A percentile compares a stretch with the other conserved stretches of the same genome.
These are phyloP conservation scores for Colletotrichum karsti DNA, from an alignment of 2,329 filamentous ascomycete genomes.

Conservation along the genomic window DNA sequence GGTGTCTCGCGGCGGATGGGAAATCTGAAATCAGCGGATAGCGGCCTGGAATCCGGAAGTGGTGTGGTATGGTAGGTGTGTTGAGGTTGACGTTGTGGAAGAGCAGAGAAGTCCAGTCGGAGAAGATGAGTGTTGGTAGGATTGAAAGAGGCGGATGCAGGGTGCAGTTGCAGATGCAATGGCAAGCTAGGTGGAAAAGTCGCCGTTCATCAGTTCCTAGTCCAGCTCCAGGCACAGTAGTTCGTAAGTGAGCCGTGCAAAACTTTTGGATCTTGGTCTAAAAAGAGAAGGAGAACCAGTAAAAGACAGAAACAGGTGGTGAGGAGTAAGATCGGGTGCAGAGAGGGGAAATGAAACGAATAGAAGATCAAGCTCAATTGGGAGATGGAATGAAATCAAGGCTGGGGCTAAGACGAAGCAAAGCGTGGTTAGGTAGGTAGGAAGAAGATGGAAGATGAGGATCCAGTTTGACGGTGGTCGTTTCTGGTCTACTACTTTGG, in stretches of 20 bases:
- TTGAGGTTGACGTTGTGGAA: not conserved
- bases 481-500: no score
- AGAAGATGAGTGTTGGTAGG: not conserved
- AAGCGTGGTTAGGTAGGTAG: not conserved
- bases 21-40: conserved; percentile 6
- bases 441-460: not conserved
- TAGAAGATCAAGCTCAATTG: not conserved
- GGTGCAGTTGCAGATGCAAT: conserved; percentile 5
- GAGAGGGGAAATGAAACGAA: not conserved
- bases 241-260: not conserved
- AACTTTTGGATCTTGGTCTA: not conserved
- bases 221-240: not conserved
- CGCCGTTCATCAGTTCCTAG: conserved; percentile 2
- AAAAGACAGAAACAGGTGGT: no score
- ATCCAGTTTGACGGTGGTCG: no score
- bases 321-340: not conserved
- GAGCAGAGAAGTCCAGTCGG: not conserved
- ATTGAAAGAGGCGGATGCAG: not conserved
- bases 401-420: not conserved
- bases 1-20: not conserved
- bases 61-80: conserved; percentile 5
- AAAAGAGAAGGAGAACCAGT: not conserved
- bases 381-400: not conserved
- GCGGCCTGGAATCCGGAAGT: conserved; percentile 13
- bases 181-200: not conserved